Conservation (phyloP, 2,329 filamentous ascomycete genomes). For the Curvularia verruculosa region DNA sequence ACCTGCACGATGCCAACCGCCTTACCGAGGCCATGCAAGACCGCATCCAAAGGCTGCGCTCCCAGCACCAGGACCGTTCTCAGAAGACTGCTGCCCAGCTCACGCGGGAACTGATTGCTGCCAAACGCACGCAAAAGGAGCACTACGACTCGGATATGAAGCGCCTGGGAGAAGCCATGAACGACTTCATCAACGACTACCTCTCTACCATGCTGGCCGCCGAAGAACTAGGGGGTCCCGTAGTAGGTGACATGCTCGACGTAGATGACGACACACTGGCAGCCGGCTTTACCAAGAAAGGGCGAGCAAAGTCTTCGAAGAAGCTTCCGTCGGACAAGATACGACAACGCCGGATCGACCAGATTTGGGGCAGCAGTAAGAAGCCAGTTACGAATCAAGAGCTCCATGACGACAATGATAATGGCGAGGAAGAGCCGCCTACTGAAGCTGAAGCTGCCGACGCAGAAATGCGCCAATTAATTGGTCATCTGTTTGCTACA, state of each 20-base stretch:
- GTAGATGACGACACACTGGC: conserved; percentile 62
- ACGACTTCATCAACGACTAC: conserved; percentile 72
- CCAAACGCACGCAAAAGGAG: conserved; percentile 65
- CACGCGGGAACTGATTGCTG: conserved; percentile 66
- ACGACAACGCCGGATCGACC: conserved; percentile 59
- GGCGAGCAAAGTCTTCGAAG: conserved; percentile 53
- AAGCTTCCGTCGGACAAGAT: conserved; percentile 40
- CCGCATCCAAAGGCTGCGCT: conserved; percentile 65
- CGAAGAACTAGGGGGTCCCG: conserved; percentile 81
- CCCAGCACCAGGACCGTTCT: conserved; percentile 63
- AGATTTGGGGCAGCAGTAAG: conserved; percentile 53
- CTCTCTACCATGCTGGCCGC: conserved; percentile 79
- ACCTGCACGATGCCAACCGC: conserved; percentile 56
- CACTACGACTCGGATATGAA: conserved; percentile 66
- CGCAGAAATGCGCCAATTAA: conserved; percentile 54
- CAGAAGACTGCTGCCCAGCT: conserved; percentile 67
- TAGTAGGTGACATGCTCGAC: conserved; percentile 76
- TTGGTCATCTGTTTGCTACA: conserved; percentile 55
- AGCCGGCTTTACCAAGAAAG: conserved; percentile 61
- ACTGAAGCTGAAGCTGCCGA: conserved; percentile 58
- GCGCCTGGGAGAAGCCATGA: conserved; percentile 67
- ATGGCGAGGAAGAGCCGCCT: conserved; percentile 29
- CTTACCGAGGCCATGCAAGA: conserved; percentile 57
- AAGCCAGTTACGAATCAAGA: conserved; percentile 32
- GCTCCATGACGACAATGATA: conserved; percentile 15